Evolutionary conservation across 2,329 filamentous ascomycete species (phyloP), one percentile per base, ranked within the genome.

Genomic region (Iodosphaeria phyllophila): DNA sequence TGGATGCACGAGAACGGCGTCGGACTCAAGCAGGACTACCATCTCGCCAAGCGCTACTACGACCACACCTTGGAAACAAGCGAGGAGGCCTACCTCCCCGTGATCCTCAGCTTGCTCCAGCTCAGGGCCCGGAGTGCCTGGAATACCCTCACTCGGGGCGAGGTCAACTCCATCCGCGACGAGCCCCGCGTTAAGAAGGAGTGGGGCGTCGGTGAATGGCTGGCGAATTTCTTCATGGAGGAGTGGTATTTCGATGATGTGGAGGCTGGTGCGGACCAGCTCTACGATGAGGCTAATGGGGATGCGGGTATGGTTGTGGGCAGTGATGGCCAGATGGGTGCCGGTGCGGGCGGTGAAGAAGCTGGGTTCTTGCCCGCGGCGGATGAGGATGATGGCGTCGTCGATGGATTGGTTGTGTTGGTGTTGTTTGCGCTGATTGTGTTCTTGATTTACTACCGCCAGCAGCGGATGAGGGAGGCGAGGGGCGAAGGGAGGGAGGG

Each of bases 1-100:
- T 98, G 89, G 89, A 95, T 98, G 86, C 83, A 98, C 42, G 89
- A 98, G 51, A 93, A 95, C 41, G 89, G 89, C 6, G 62, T 95
- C 24, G 82, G 84, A 2, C 66, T 95, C 12, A 75, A 78, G 27
- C 89, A 98, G 45, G 89, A 98, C 44, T 98, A 91, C 46, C 89
- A 98, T 43, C 70, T 98, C 28, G 89, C 91, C 3, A 98, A 98
- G 52, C 64, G 89, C 27, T 92, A 84, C 50, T 98, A 98, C 43
- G 89, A 98, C 40, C 65, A 89, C 31, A 86, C 89, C 1, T 56
- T 93, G 16, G 80, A 84, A 41, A 84, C 86, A 1, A 98, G 92
- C 39, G 64, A 74, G 24, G 91, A 98, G 49, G 84, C 89, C 0
- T 95, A 95, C 44, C 60, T 95, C 1, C 89, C 89, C 0, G 89